phyloP scores from a whole-genome alignment of 2,329 filamentous ascomycete genomes.

The Coniochaeta hoffmannii region DNA sequence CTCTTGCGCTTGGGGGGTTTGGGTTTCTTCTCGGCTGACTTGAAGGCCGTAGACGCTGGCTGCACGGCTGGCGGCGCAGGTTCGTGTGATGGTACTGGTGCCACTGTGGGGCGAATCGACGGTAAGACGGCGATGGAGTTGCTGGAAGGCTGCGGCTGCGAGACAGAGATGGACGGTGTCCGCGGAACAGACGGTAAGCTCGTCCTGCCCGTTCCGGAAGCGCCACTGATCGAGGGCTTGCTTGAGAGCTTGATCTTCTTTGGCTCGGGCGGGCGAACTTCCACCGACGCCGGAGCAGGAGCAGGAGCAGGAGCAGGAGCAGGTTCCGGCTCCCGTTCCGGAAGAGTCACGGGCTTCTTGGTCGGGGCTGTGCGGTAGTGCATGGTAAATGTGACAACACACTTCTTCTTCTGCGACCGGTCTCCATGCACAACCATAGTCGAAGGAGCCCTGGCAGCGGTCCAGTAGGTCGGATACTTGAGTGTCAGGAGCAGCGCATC shows the following conservation, averaged over 20 bases:
- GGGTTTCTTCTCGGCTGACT: constrained; percentile 12
- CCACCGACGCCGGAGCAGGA: constrained; percentile 13
- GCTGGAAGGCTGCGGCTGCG: neutral
- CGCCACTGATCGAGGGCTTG: constrained; percentile 13
- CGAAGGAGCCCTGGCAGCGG: constrained; percentile 18
- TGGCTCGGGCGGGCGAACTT: constrained; percentile 17
- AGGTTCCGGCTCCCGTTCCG: too few species aligned
- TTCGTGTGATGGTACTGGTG: neutral
- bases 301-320: constrained; percentile 10
- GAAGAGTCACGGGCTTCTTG: constrained; percentile 4
- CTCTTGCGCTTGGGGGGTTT: constrained; percentile 21
- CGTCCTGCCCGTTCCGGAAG: constrained; percentile 4
- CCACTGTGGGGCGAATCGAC: neutral
- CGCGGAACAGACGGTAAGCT: constrained; percentile 9
- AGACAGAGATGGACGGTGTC: constrained; percentile 13
- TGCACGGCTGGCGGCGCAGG: neutral
- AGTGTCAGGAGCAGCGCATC: constrained; percentile 37
- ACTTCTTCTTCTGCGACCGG: constrained; percentile 11
- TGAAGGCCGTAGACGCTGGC: neutral
- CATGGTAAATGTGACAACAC: constrained; percentile 12
- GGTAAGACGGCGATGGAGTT: neutral
- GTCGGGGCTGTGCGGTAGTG: constrained; percentile 13
- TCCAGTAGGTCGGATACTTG: constrained; percentile 39
- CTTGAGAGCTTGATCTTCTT: constrained; percentile 24
- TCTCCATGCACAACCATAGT: neutral